Conservation (phyloP, 129 eudicot genomes). For the Centrapalus pauciflorus region DNA sequence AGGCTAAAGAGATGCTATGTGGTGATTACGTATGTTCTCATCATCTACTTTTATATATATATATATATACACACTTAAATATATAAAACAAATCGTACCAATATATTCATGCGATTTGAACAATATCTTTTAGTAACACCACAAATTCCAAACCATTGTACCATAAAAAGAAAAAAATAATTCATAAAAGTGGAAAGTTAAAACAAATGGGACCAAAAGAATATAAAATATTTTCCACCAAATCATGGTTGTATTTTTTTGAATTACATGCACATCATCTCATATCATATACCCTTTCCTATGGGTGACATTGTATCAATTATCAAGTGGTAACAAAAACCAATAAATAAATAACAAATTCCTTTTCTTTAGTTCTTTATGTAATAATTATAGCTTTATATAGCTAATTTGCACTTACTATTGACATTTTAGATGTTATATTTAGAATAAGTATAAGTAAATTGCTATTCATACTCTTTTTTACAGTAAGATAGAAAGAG, state of each 20-base stretch:
- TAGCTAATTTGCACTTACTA: no score
- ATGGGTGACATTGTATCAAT: no score
- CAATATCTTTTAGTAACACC: constrained; percentile 17
- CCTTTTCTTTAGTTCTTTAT: no score
- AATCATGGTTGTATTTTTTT: background rate
- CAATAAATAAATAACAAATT: no score
- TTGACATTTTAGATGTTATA: no score
- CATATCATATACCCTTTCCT: no score
- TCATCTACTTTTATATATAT: constrained; percentile 13
- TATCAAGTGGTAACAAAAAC: no score
- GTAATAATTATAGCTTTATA: no score
- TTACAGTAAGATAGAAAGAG: no score
- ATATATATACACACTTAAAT: no score
- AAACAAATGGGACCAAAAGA: constrained; percentile 14
- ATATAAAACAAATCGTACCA: constrained; percentile 3
- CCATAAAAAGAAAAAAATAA: constrained; percentile 9
- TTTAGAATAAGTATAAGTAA: no score
- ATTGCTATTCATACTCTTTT: no score
- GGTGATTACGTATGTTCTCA: constrained; percentile 18
- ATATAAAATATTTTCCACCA: constrained; percentile 14
- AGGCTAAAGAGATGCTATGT: background rate
- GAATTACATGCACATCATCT: background rate
- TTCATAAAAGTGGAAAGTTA: constrained; percentile 18
- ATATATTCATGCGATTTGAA: constrained; percentile 18
- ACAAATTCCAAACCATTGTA: constrained; percentile 13